Evolutionary conservation across 352 stramenopile genomes (phyloP), one percentile per base, ranked within the genome.

Genomic region (Phytophthora tubulina): DNA sequence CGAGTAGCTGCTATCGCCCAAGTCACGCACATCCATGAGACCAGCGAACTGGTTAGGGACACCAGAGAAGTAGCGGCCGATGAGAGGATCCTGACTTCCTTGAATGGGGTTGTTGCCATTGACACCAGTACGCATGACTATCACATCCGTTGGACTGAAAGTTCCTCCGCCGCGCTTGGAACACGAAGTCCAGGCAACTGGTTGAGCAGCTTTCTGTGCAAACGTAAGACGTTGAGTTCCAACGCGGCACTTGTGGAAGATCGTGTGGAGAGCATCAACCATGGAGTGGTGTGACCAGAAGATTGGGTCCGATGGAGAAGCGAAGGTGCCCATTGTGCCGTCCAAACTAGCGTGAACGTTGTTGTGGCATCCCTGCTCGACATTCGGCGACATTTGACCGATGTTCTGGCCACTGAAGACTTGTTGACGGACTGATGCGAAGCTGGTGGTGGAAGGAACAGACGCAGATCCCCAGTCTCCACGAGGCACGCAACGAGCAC

Each of bases 211-310:
- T 54, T 91, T 92, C 62, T 94, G 58, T 9, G 53, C 57, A 41
- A 88, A 77, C 36, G 79, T 86, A 15, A 91, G 42, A 2, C 67
- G 72, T 17, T 70, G 54, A 5, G 70, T 73, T 4, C 84, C 82
- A 1, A 90, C 81, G 3, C 76, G 73, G 65, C 88, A 95, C 60
- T 93, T 86, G 84, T 91, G 80, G 66, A 89, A 93, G 32, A 92
- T 80, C 11, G 74, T 79, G 59, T 92, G 85, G n/a, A 95, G 74
- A 8, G 80, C 53, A 67, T 95, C 85, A 15, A 95, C 64, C 69
- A 81, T 88, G 0, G 82, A 54, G 71, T 95, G 88, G 54, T 92
- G 82, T 5, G 84, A 93, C 73, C 75, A 95, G 67, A 95, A 95
- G n/a, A 93, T 61, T 7, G 84, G 84, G n/a, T 93, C 88, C 0